Conservation (phyloP, 2,329 filamentous ascomycete species). For the Colletotrichum gloeosporioides region DNA sequence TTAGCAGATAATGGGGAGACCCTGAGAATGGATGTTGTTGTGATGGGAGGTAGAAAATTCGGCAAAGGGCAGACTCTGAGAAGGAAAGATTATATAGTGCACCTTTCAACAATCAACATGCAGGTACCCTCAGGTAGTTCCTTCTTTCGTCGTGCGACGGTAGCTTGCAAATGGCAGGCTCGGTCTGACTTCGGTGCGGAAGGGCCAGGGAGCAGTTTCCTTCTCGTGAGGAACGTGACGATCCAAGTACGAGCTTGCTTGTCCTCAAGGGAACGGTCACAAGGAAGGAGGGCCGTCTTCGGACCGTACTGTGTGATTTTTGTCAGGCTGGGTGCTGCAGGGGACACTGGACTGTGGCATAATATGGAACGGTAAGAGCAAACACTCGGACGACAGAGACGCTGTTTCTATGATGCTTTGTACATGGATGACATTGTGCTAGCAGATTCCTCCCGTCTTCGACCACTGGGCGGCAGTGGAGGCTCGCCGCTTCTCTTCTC, state of each 20-base stretch:
- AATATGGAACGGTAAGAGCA: background rate
- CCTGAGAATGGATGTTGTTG: background rate
- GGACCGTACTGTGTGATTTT: background rate
- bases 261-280: background rate
- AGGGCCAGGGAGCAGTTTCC: background rate
- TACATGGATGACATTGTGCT: background rate
- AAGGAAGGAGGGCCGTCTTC: background rate
- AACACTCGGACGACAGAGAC: background rate
- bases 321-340: rapidly evolving
- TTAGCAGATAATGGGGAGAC: background rate
- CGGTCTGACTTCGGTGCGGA: background rate
- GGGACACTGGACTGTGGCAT: background rate
- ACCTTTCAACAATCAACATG: background rate
- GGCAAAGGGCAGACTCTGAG: background rate
- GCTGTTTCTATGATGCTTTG: background rate
- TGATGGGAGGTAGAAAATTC: background rate
- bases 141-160: background rate
- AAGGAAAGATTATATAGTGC: background rate
- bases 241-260: background rate
- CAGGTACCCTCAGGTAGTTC: background rate
- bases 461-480: background rate
- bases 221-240: background rate
- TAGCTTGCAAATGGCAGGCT: background rate
- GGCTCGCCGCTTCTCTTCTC: background rate
- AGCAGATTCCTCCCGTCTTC: background rate